Percentiles rank a stretch among this genome's conserved stretches.
phyloP scores from a whole-genome alignment of 2,329 filamentous ascomycete genomes.

The Ophiostoma montium region DNA sequence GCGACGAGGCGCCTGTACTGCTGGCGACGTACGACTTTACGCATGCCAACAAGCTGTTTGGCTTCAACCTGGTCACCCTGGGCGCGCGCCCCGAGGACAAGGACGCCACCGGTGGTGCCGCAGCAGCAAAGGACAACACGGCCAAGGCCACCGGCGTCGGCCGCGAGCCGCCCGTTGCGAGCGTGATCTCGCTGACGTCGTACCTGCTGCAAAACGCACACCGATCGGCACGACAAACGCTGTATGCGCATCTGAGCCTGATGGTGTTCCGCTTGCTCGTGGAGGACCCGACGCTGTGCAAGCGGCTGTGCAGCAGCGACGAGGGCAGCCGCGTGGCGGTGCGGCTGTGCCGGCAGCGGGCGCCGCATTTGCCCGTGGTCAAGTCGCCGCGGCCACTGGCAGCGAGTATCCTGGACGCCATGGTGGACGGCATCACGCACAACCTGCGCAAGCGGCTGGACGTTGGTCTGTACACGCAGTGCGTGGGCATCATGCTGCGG shows the following conservation, averaged over 20 bases:
- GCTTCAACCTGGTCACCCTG: slow-evolving; percentile 62
- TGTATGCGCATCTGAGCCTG: slow-evolving; percentile 75
- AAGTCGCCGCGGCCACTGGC: slow-evolving; percentile 59
- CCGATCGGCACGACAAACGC: slow-evolving; percentile 59
- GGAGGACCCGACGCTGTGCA: slow-evolving; percentile 71
- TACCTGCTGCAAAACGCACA: slow-evolving; percentile 92
- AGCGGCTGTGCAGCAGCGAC: slow-evolving; percentile 48
- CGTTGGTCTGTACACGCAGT: slow-evolving; percentile 68
- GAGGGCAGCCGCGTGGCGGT: slow-evolving; percentile 43
- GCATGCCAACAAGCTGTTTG: slow-evolving; percentile 91
- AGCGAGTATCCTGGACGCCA: slow-evolving; percentile 66
- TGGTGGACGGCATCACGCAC: slow-evolving; percentile 86
- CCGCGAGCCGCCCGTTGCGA: slow-evolving; percentile 57
- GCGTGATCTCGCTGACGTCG: slow-evolving; percentile 76
- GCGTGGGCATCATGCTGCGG: slow-evolving; percentile 67
- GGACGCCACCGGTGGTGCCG: neutral
- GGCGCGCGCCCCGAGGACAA: slow-evolving; percentile 15
- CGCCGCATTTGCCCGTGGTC: slow-evolving; percentile 68
- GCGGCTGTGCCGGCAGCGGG: slow-evolving; percentile 76
- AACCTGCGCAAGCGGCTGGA: slow-evolving; percentile 80
- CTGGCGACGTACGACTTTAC: slow-evolving; percentile 86
- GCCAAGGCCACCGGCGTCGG: neutral
- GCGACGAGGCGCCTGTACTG: slow-evolving; percentile 62
- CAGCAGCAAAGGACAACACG: neutral
- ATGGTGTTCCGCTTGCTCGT: slow-evolving; percentile 76